phyloP scores from a whole-genome alignment of 1,284 basidiomycete genomes.

The Lignosus rhinocerotis region DNA sequence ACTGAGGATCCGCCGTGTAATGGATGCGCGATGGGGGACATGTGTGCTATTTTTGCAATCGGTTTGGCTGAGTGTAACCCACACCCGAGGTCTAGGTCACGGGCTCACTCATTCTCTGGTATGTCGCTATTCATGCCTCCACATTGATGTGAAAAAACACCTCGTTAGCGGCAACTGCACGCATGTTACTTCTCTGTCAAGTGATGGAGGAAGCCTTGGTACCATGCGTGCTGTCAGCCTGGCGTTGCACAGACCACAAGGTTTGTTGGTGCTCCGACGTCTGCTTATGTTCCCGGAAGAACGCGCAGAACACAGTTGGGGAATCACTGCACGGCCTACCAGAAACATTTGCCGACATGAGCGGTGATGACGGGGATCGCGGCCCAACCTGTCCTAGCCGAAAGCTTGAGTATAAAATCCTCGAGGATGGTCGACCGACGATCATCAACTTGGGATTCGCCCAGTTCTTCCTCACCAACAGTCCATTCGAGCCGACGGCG shows the following conservation, averaged over 20 bases:
- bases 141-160: slow-evolving; percentile 11
- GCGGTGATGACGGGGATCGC: neutral
- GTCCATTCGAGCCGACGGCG: slow-evolving; percentile 8
- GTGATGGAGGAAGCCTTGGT: slow-evolving; percentile 17
- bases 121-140: neutral
- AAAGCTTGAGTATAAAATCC: slow-evolving; percentile 11
- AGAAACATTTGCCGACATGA: slow-evolving; percentile 1
- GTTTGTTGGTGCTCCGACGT: slow-evolving; percentile 2
- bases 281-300: slow-evolving; percentile 4
- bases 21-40: no score
- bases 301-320: neutral
- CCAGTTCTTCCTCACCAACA: slow-evolving; percentile 19
- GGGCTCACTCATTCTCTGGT: neutral
- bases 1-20: no score
- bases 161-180: neutral
- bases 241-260: slow-evolving; percentile 4
- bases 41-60: slow-evolving; percentile 21
- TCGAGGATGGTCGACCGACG: neutral
- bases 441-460: slow-evolving; percentile 17
- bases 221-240: slow-evolving; percentile 14
- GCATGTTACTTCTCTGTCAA: slow-evolving; percentile 16
- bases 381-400: neutral
- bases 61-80: neutral
- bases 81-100: slow-evolving; percentile 2
- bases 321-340: slow-evolving; percentile 9